Base-by-base conservation (phyloP, 2,329 filamentous ascomycete genomes). In the Monilinia fructicola region DNA sequence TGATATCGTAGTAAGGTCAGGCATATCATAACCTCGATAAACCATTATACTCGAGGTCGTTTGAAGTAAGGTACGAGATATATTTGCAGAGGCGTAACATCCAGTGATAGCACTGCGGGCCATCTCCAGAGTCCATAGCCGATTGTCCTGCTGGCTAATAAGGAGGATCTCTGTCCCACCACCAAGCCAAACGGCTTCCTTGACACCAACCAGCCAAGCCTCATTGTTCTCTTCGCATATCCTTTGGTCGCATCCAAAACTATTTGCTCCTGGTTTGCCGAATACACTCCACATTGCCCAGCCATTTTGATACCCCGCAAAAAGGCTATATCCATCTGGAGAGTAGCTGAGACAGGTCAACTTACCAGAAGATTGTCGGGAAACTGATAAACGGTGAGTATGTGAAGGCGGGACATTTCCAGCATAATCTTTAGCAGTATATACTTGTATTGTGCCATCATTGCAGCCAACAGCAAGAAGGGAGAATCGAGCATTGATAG, bases 201-300 rank as follows among this genome's bases (percentile, higher is more conserved):
- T 84, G 31, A 97, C 83, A 4, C 93, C 92, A 7, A 85, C 83
- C n/a, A 98, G 82, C 92, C 94, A 98, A 54, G 86, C 84, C 75
- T 99, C 94, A 38, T 84, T 85, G 73, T 95, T 94, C 9, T 80
- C 79, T 59, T 84, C 79, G 2, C 88, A 87, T 48, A 92, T 81
- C 2, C 80, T 78, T 35, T 82, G 81, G 73, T 96, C 91, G 16
- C 86, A 83, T 9, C 84, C 83, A 76, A 98, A 98, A 75, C 92
- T 97, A 72, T 87, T 92, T 65, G 90, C 93, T 18, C 93, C 89
- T 2, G 90, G 85, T 77, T 97, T 97, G 44, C 95, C 95, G 78
- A 96, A 99, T 48, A 98, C 95, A 76, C 94, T 98, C 94, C 94
- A 99, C 56, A 89, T 94, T 5, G 91, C 90, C 95, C 95, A 99